phyloP scores from a whole-genome alignment of 805 yeast genomes.

The Pichia eremophila region DNA sequence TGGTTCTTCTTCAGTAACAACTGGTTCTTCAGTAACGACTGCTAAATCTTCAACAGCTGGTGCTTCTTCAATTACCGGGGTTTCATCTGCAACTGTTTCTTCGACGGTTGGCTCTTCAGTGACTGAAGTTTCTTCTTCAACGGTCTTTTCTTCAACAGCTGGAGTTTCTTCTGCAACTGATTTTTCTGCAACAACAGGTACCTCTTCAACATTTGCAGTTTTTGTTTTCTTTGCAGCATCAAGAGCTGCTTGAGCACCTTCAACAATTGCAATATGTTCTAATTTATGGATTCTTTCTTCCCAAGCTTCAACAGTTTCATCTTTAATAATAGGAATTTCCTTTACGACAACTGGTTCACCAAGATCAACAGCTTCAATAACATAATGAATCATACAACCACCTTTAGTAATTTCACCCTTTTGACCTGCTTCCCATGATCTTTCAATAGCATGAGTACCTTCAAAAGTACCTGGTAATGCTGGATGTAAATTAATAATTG shows the following conservation, averaged over 20 bases:
- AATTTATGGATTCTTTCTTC: slow-evolving; percentile 72
- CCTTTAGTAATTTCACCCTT: slow-evolving; percentile 66
- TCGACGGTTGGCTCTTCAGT: no score
- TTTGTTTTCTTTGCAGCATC: neutral
- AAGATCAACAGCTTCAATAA: slow-evolving; percentile 90
- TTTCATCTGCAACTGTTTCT: neutral
- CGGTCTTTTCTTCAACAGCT: neutral
- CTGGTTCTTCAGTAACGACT: no score
- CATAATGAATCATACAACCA: slow-evolving; percentile 95
- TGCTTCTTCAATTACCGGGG: neutral
- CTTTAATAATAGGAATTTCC: slow-evolving; percentile 60
- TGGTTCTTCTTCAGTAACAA: no score
- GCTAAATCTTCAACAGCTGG: no score
- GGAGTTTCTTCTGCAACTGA: neutral
- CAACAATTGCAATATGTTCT: slow-evolving; percentile 90
- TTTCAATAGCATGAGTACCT: slow-evolving; percentile 92
- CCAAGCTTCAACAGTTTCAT: slow-evolving; percentile 71
- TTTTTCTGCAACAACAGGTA: neutral
- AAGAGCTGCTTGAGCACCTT: slow-evolving; percentile 59
- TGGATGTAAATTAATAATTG: slow-evolving; percentile 90
- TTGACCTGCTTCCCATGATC: slow-evolving; percentile 95
- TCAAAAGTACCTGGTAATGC: slow-evolving; percentile 96
- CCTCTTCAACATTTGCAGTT: neutral
- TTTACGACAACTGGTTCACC: slow-evolving; percentile 85
- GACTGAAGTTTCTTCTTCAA: neutral